Conservation (phyloP, 495 filamentous ascomycete genomes). For the Thozetella sp. region DNA sequence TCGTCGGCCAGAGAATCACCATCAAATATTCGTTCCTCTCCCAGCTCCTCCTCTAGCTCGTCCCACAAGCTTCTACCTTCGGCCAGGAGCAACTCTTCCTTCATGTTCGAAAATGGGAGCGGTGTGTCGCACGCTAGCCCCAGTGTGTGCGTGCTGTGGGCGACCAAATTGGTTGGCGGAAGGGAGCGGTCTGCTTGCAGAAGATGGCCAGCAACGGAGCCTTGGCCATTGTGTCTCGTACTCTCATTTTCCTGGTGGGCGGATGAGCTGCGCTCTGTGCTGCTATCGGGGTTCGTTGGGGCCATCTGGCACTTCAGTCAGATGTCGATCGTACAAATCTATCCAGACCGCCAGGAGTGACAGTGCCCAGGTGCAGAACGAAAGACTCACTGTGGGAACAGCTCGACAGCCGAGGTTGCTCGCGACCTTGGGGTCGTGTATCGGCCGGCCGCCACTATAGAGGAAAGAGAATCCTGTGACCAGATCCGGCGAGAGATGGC, state of each 20-base stretch:
- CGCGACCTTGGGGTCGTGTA: constrained; percentile 27
- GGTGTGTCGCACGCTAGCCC: constrained; percentile 12
- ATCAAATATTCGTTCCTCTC: constrained; percentile 12
- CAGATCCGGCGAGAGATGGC: constrained; percentile 38
- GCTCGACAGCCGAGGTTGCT: constrained; percentile 35
- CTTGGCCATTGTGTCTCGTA: too few species aligned
- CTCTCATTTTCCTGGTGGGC: too few species aligned
- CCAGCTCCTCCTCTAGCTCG: constrained; percentile 4
- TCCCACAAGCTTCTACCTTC: constrained; percentile 15
- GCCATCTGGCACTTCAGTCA: constrained; percentile 1
- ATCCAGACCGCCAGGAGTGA: neutral
- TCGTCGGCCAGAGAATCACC: constrained; percentile 19
- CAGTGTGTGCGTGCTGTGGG: constrained; percentile 6
- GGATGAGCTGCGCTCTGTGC: too few species aligned
- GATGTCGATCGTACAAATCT: neutral
- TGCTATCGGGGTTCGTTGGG: too few species aligned
- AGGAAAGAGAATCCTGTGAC: constrained; percentile 46
- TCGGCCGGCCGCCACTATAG: constrained; percentile 19
- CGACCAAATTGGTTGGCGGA: constrained; percentile 9
- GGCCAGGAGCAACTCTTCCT: constrained; percentile 17
- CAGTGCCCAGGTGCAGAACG: constrained; percentile 1
- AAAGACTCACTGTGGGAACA: constrained; percentile 30
- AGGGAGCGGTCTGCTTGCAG: constrained; percentile 13
- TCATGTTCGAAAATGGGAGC: constrained; percentile 13
- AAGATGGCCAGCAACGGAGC: too few species aligned